phyloP scores from a whole-genome alignment of 1,139 yeast species.

The Blastobotrys illinoisensis region DNA sequence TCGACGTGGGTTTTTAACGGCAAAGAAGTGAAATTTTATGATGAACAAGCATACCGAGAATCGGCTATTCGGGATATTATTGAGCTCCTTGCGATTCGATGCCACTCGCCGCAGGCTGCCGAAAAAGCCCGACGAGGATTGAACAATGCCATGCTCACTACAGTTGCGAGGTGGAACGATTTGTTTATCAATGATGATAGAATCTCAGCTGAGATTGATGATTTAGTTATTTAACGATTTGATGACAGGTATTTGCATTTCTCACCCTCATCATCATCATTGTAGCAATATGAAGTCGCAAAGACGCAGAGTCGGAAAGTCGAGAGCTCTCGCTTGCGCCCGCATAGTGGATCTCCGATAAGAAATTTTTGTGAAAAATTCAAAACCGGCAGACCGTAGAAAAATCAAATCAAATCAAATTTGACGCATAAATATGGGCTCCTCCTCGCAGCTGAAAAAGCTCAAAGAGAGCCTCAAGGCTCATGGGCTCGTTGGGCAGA shows the following conservation, averaged over 20 bases:
- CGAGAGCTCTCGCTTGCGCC: neutral
- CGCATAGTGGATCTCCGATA: neutral
- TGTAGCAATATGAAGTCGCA: too few relatives aligned
- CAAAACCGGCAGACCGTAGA: neutral
- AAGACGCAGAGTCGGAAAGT: neutral
- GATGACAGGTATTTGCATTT: neutral
- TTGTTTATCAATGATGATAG: neutral
- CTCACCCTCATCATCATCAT: too few relatives aligned
- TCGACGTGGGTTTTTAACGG: neutral
- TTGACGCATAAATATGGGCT: constrained; percentile 56
- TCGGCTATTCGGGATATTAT: neutral
- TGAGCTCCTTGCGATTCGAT: neutral
- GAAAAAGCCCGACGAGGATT: neutral
- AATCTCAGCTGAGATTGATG: neutral
- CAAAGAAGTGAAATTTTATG: neutral
- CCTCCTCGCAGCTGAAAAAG: constrained; percentile 73
- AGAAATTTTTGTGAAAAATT: neutral
- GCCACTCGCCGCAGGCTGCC: neutral
- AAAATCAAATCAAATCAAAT: constrained; percentile 1
- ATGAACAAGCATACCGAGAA: neutral
- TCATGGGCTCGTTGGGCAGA: constrained; percentile 78
- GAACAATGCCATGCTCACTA: neutral
- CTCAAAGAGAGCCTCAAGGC: constrained; percentile 70
- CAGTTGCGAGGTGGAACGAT: neutral
- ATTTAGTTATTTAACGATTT: neutral